Percentiles rank a stretch among this genome's conserved stretches.
Conservation (phyloP, 2,329 filamentous ascomycete genomes). For the Colletotrichum sp. region DNA sequence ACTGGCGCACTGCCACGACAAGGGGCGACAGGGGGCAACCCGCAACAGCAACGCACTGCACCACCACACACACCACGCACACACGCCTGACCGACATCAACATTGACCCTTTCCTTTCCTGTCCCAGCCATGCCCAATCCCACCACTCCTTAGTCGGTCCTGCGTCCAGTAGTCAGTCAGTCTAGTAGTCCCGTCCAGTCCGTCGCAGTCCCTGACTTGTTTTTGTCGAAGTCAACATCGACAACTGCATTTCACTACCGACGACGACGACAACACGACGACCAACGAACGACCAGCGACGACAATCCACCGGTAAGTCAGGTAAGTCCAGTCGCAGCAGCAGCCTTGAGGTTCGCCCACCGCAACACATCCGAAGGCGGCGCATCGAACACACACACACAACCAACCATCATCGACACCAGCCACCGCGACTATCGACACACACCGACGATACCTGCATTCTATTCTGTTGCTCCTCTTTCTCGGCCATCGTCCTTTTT, state of each 20-base stretch:
- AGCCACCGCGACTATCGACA: background rate
- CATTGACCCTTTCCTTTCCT: conserved; percentile 21
- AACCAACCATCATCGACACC: background rate
- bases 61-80: background rate
- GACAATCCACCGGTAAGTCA: conserved; percentile 1
- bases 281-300: conserved; percentile 3
- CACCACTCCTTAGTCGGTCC: conserved; percentile 8
- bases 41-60: conserved; percentile 17
- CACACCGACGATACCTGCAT: background rate
- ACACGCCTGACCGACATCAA: conserved; percentile 23
- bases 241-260: conserved; percentile 17
- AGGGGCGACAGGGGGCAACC: conserved; percentile 21
- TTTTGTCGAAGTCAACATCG: conserved; percentile 7
- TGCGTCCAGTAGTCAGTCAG: background rate
- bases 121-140: conserved; percentile 21
- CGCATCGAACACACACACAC: background rate
- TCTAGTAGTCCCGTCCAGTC: conserved; percentile 10
- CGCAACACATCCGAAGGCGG: background rate
- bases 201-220: background rate
- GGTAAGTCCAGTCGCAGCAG: background rate
- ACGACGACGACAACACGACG: conserved; percentile 14
- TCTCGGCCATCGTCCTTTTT: background rate
- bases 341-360: background rate
- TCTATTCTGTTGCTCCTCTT: background rate
- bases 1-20: conserved; percentile 20